Evolutionary conservation across 1,284 basidiomycete genomes (phyloP), one percentile per base, ranked within the genome.

Genomic region (Trametes versicolor): DNA sequence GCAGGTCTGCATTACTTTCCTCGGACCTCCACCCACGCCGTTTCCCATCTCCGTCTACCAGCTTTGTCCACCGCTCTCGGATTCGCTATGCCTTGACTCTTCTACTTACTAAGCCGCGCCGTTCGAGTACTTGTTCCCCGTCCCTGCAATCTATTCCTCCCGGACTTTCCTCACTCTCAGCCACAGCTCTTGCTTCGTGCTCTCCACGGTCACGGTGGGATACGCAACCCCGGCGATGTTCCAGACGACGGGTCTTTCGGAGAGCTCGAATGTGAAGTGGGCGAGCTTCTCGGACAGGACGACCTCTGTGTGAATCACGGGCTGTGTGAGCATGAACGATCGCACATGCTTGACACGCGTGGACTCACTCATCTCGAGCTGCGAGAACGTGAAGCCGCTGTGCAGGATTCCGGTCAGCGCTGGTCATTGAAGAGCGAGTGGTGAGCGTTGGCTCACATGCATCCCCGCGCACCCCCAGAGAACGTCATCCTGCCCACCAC

Each of bases 301-400:
- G 39, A 41, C 39, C 39, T 41, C 39, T 41, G 39, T 17, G 39
- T n/a, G n/a, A n/a, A 41, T 17, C 12, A 8, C 4, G 4, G 12
- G 15, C 4, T 41, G 15, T 15, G 39, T 17, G 17, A 9, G 34
- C 34, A 36, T 41, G 12, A 4, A 17, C 4, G 6, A 17, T 17
- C 15, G 39, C 6, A 17, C 12, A 4, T 17, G 12, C 12, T 17
- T 15, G 17, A 41, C 6, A 17, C 21, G n/a, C 17, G 39, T 4
- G 17, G 10, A 75, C 75, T 39, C 55, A 77, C 75, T 77, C 74
- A 77, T 77, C 63, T 77, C 76, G 15, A 77, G 64, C 62, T 76
- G 71, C 3, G 43, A 47, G 23, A 47, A 47, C 45, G 72, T 72
- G 64, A 75, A 75, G 7, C 76, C 75, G 37, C 76, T 77, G 58